Base-by-base conservation (phyloP, 169 alveolate genomes). In the Eimeria maxima region DNA sequence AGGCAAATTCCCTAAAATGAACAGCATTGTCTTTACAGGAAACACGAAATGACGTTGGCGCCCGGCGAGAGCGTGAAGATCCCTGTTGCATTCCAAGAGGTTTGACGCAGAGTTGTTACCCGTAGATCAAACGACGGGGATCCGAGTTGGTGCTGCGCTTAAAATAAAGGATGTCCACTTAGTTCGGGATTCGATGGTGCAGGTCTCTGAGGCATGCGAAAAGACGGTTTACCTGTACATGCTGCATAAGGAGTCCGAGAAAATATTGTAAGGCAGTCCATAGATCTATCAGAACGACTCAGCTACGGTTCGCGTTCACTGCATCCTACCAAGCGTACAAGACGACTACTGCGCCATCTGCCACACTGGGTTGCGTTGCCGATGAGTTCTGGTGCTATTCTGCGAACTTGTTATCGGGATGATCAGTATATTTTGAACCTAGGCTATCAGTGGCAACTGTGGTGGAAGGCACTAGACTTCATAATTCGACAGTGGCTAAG, bases 21-120 rank as follows among this genome's bases (percentile, higher is more conserved):
- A 20, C 60, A 63, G 22, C 29, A 4, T 38, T 63, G 81, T 42
- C 27, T 24, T 18, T 55, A 22, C 93, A 87, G 93, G 93, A 87
- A 87, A 22, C 60, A 80, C 16, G 93, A 87, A 63, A 87, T 87
- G 93, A 63, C 93, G 47, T 29, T 87, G 81, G 93, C 33, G 65
- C 93, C 93, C 42, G 93, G 93, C 38, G 93, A 87, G 45, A 87
- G 93, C 29, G 93, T 87, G 83, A 87, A 87, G 65, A 44, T 87
- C 27, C 93, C 93, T 45, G 93, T 87, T 14, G 29, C 81, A 38
- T 87, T 87, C 81, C 93, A 87, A 20, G 93, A 87, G 93, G 93
- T 87, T 33, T n/a, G 93, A n/a, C 10, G 4, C 91, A 29, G 27
- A 50, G 50, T 33, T 29, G 91, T 14, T 53, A 13, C 33, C 22